Conservation (phyloP, 2,329 filamentous ascomycete species). For the Colletotrichum eremochloae region DNA sequence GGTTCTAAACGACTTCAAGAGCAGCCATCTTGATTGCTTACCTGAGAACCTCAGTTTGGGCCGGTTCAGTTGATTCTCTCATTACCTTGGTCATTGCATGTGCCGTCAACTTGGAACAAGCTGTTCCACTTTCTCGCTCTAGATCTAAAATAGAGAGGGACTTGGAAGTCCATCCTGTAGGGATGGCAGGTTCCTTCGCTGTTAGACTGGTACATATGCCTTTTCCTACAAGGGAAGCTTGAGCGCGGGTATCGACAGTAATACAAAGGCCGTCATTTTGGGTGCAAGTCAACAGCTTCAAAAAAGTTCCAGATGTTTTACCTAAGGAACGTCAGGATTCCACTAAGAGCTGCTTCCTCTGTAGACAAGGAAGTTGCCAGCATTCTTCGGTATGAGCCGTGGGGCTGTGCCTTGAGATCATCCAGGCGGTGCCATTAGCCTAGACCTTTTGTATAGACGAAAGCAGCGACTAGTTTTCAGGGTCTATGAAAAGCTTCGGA, state of each 20-base stretch:
- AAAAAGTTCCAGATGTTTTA: neutral
- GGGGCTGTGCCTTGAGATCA: slow-evolving; percentile 20
- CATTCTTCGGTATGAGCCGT: slow-evolving; percentile 29
- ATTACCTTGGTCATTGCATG: neutral
- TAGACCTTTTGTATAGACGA: slow-evolving; percentile 8
- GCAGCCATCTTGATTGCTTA: too few species aligned
- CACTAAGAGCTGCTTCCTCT: neutral
- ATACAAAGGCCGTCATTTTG: neutral
- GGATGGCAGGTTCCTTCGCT: neutral
- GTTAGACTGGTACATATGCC: neutral
- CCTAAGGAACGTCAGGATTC: neutral
- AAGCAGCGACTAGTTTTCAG: neutral
- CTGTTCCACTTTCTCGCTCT: neutral
- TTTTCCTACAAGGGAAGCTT: neutral
- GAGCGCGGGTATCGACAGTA: slow-evolving; percentile 9
- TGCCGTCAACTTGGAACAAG: neutral
- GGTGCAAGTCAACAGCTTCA: neutral
- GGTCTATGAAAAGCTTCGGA: neutral
- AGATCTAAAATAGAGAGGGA: neutral
- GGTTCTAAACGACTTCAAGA: neutral
- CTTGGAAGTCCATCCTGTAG: neutral
- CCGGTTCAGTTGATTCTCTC: neutral
- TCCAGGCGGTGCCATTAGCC: slow-evolving; percentile 2
- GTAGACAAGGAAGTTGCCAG: neutral
- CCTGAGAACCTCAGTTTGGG: too few species aligned